Evolutionary conservation across 805 yeast genomes (phyloP), one percentile per base, ranked within the genome.

Genomic region (Tanozyma kutaoensis): DNA sequence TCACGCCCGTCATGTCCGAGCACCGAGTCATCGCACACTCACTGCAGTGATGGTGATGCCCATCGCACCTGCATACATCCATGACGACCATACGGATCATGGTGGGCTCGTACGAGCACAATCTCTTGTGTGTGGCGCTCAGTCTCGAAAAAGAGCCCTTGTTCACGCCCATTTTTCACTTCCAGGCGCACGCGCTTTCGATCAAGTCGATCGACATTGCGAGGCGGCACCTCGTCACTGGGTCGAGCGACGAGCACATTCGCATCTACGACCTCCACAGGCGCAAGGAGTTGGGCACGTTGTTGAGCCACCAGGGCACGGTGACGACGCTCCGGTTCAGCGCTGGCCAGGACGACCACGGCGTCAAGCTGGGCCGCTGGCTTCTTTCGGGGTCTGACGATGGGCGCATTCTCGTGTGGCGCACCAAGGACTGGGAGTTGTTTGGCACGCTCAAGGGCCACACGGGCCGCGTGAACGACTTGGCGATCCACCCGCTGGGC

Each of bases 71-170:
- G n/a, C n/a, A n/a, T n/a, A n/a, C n/a, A n/a, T n/a, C n/a, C n/a
- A n/a, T n/a, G n/a, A n/a, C n/a, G n/a, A n/a, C n/a, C n/a, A n/a
- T 88, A 39, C 66, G 98, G 47, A 73, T 91, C 14, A 68, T 88
- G 41, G 93, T 82, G 9, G 98, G 98, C 15, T 85, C 96, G 1
- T 91, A 91, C 43, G 98, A 91, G 55, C 98, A 91, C 55, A 82
- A 85, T 35, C 53, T 91, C 25, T 56, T 86, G 22, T 85, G 96
- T 59, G 62, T 85, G 11, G 81, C 95, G 2, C 56, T 82, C 24
- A 31, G 29, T 9, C 53, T 52, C 28, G 58, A 66, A 7, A 75
- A 85, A 1, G 62, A 81, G 8, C 39, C 44, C 3, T 35, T 38
- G 15, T 91, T 91, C 56, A 85, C 84, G 24, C 95, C 97, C 3